Conservation (phyloP, 441 rosid species). For the Gossypium lobatum region DNA sequence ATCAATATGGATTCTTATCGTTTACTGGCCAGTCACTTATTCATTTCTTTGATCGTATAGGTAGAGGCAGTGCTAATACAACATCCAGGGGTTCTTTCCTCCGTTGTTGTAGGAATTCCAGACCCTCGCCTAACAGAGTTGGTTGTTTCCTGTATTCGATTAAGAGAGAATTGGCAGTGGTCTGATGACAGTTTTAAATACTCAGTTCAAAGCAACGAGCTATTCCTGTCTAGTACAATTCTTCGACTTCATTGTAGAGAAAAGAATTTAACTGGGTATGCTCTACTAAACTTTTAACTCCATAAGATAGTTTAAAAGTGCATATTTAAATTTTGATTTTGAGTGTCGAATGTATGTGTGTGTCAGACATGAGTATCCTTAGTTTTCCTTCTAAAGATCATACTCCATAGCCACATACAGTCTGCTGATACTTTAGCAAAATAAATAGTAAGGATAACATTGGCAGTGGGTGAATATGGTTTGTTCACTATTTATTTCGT, state of each 20-base stretch:
- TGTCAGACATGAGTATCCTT: not conserved
- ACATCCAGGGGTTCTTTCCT: conserved; percentile 56
- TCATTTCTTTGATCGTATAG: conserved; percentile 23
- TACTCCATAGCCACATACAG: not conserved
- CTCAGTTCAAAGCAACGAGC: conserved; percentile 12
- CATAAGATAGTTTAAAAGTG: not conserved
- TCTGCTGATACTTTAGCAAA: not conserved
- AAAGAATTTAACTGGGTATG: conserved; percentile 52
- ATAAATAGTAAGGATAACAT: not conserved
- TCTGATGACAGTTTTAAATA: conserved; percentile 22
- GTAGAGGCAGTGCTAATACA: conserved; percentile 51
- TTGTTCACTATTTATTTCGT: not conserved
- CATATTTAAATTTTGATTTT: not conserved
- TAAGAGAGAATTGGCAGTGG: conserved; percentile 65
- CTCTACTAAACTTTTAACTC: not conserved
- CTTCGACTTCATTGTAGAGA: conserved; percentile 40
- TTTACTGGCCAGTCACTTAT: not conserved
- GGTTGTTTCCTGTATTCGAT: conserved; percentile 68
- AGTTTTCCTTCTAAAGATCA: not conserved
- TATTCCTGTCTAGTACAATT: conserved; percentile 41
- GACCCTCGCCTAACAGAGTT: conserved; percentile 62
- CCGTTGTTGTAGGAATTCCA: conserved; percentile 53
- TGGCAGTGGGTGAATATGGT: not conserved
- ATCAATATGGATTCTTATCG: not conserved
- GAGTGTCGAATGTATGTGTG: not conserved